These are phyloP conservation scores for Plasmodium coatneyi DNA, from an alignment of 169 alveolate genomes.

Conservation along the genomic window DNA sequence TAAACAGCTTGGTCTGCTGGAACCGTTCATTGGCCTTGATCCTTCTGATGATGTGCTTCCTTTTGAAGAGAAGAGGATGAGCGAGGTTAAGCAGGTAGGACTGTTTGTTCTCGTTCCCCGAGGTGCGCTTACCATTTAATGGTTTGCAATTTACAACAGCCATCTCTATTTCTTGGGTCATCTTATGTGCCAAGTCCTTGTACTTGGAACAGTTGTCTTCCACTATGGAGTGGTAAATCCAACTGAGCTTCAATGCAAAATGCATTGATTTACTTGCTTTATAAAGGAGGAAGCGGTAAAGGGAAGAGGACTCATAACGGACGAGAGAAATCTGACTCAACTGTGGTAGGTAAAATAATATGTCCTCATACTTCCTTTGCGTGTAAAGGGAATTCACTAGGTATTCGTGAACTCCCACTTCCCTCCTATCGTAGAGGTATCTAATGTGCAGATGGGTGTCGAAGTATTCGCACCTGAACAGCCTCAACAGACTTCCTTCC, in stretches of 20 bases:
- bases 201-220: slow-evolving; percentile 83
- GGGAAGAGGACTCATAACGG: slow-evolving; percentile 84
- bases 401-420: slow-evolving; percentile 92
- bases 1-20: background rate
- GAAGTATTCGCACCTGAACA: slow-evolving; percentile 91
- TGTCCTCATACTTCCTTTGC: slow-evolving; percentile 86
- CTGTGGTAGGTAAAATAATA: slow-evolving; percentile 89
- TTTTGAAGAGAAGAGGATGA: slow-evolving; percentile 79
- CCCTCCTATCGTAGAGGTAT: slow-evolving; percentile 89
- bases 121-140: slow-evolving; percentile 21
- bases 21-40: slow-evolving; percentile 29
- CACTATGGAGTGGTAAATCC: slow-evolving; percentile 90
- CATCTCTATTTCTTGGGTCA: slow-evolving; percentile 92
- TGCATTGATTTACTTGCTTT: slow-evolving; percentile 90
- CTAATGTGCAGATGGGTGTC: slow-evolving; percentile 91
- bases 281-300: slow-evolving; percentile 86
- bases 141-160: slow-evolving; percentile 92
- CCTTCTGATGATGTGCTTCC: slow-evolving; percentile 74
- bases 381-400: slow-evolving; percentile 90
- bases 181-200: slow-evolving; percentile 87
- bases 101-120: slow-evolving; percentile 30
- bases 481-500: slow-evolving; percentile 89
- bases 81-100: slow-evolving; percentile 69
- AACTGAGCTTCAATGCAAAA: slow-evolving; percentile 89
- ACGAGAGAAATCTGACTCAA: slow-evolving; percentile 82